phyloP scores from a whole-genome alignment of 2,329 filamentous ascomycete genomes.

The Tolypocladium endophyticum region DNA sequence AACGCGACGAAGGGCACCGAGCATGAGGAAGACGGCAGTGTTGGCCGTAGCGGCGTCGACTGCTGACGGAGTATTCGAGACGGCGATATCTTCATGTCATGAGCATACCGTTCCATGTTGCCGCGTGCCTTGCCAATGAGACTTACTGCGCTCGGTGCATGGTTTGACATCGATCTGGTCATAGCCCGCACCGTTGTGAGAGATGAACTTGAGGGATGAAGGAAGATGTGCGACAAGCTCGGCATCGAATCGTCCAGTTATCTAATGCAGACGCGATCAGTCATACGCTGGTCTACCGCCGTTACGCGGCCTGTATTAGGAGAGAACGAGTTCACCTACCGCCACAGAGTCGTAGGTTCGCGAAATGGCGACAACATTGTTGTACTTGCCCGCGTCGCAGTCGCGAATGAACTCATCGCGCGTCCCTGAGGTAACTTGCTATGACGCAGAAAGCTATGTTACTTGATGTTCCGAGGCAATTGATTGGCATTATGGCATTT shows the following conservation, averaged over 20 bases:
- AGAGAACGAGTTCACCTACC: not conserved
- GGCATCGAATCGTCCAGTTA: constrained; percentile 53
- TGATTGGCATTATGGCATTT: too few relatives aligned
- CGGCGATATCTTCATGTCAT: constrained; percentile 29
- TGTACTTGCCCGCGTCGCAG: constrained; percentile 43
- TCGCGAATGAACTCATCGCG: constrained; percentile 23
- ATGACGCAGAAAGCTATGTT: not conserved
- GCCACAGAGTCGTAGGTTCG: constrained; percentile 34
- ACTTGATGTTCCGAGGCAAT: not conserved
- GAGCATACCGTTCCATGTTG: not conserved
- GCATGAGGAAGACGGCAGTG: constrained; percentile 57
- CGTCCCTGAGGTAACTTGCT: constrained; percentile 7
- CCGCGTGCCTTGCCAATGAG: too few relatives aligned
- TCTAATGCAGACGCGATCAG: constrained; percentile 9
- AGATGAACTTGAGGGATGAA: constrained; percentile 28
- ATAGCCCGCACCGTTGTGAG: constrained; percentile 43
- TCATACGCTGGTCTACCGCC: too few relatives aligned
- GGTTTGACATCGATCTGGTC: constrained; percentile 58
- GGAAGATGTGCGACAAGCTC: constrained; percentile 43
- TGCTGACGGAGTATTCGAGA: constrained; percentile 58
- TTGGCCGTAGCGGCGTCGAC: constrained; percentile 65
- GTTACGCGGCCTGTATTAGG: not conserved
- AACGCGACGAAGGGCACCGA: constrained; percentile 57
- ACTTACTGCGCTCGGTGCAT: constrained; percentile 31
- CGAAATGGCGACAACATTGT: constrained; percentile 47